Base-by-base conservation (phyloP, 148 eudicot genomes). In the Fallopia convolvulus region DNA sequence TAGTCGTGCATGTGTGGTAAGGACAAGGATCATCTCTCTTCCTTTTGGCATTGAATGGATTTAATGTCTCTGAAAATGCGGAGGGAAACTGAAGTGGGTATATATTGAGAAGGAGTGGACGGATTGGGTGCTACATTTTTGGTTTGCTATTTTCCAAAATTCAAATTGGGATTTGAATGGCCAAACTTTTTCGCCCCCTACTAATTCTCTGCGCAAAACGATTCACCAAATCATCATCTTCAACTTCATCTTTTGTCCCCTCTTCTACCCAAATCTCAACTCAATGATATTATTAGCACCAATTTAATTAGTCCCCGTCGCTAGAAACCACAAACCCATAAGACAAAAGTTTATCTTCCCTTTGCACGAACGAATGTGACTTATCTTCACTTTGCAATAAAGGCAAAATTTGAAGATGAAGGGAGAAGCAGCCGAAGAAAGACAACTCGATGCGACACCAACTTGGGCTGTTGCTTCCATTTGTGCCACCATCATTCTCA, bases 381-480 rank as follows among this genome's bases (percentile, higher is more conserved):
- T 26, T 26, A 26, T 66, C 72, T 33, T 9, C 17, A 8, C 42
- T 66, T 33, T 36, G 18, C 30, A 26, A 26, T 26, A 26, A 26
- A 63, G 2, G 30, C 11, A 26, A 4, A 15, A 14, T n/a, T 23
- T 7, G 4, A 9, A 14, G 44, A 18, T 6, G 15, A 68, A 36
- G 72, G 72, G 72, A 36, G 76, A 13, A 15, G 40, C 26, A 8
- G 18, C 55, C 58, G 85, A 75, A 23, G 85, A 75, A 23, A 88
- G 90, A 75, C 23, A 81, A 80, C 89, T 91, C 55, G 83, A 85
- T 75, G 85, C 91, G 73, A 92, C 97, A 52, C 91, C 97, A 41
- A 92, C 97, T 71, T 92, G 97, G 97, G 92, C 97, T 0, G 97
- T 93, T 26, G 93, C 97, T 68, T 87, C 89, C 68, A 86, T 93